Conservation (phyloP, 73 alveolate species). For the Tetrahymena borealis region DNA sequence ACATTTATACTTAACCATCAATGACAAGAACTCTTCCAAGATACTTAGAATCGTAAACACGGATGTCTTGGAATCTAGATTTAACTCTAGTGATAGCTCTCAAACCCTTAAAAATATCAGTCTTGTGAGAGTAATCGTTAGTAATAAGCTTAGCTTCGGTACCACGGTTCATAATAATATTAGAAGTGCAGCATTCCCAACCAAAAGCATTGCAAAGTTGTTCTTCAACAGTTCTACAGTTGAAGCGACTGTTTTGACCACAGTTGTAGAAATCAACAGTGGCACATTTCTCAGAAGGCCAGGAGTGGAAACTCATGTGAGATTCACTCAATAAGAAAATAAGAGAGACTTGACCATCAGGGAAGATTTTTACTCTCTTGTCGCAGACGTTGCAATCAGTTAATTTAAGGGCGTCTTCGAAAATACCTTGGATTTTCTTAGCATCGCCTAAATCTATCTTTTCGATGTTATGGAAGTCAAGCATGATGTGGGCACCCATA, state of each 20-base stretch:
- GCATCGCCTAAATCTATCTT: background rate
- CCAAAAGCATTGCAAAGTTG: slow-evolving; percentile 10
- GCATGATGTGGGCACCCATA: background rate
- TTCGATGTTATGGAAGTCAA: background rate
- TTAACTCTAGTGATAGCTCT: slow-evolving; percentile 6
- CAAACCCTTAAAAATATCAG: background rate
- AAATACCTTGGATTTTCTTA: background rate
- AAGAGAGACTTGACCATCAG: slow-evolving; percentile 5
- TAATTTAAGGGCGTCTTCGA: background rate
- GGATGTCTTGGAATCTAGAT: slow-evolving; percentile 10
- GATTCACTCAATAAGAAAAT: slow-evolving; percentile 9
- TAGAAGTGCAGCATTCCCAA: slow-evolving; percentile 19
- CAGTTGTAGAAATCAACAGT: slow-evolving; percentile 15
- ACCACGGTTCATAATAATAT: slow-evolving; percentile 1
- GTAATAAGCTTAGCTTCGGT: background rate
- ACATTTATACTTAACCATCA: background rate
- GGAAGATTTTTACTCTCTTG: background rate
- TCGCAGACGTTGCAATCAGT: background rate
- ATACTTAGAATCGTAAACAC: slow-evolving; percentile 10
- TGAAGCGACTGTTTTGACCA: background rate
- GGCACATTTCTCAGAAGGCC: slow-evolving; percentile 13
- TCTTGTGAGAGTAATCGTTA: background rate
- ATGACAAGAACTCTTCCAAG: slow-evolving; percentile 9
- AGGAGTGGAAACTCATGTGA: slow-evolving; percentile 9
- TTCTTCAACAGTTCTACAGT: slow-evolving; percentile 9